These are phyloP conservation scores for Pseudogymnoascus sp. DNA, from an alignment of 2,329 filamentous ascomycete species.

Conservation along the genomic window DNA sequence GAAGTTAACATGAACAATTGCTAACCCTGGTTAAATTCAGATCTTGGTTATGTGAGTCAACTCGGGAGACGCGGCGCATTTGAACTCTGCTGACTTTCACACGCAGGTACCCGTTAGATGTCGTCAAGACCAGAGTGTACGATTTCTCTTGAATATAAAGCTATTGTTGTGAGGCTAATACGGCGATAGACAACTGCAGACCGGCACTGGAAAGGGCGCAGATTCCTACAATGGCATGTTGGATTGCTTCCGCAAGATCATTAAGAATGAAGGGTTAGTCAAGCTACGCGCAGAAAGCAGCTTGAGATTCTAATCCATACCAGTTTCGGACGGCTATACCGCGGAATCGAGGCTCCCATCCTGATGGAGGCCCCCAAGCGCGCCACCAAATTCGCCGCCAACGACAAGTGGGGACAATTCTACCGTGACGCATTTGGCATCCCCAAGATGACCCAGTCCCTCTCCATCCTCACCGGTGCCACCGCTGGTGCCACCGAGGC, in stretches of 20 bases:
- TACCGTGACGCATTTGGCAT: slow-evolving; percentile 83
- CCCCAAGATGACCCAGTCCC: slow-evolving; percentile 80
- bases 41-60: slow-evolving; percentile 74
- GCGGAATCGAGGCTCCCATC: slow-evolving; percentile 91
- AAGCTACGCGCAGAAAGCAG: not conserved
- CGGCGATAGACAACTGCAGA: slow-evolving; percentile 70
- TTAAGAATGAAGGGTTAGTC: slow-evolving; percentile 84
- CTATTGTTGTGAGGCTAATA: slow-evolving; percentile 8
- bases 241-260: slow-evolving; percentile 96
- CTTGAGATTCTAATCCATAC: not conserved
- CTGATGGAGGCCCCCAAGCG: slow-evolving; percentile 97
- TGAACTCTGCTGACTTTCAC: slow-evolving; percentile 18
- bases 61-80: slow-evolving; percentile 12
- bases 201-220: slow-evolving; percentile 62
- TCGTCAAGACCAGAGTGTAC: slow-evolving; percentile 96
- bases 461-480: slow-evolving; percentile 89
- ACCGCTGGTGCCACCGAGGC: slow-evolving; percentile 92
- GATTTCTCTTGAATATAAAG: slow-evolving; percentile 28
- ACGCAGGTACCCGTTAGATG: slow-evolving; percentile 91
- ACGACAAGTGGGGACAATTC: slow-evolving; percentile 95
- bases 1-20: slow-evolving; percentile 17
- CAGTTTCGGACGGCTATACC: slow-evolving; percentile 85
- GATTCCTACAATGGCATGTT: slow-evolving; percentile 96
- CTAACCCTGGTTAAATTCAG: slow-evolving; percentile 39
- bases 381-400: slow-evolving; percentile 97